phyloP scores from a whole-genome alignment of 164 flowering plant genomes.

The Umbellularia californica region DNA sequence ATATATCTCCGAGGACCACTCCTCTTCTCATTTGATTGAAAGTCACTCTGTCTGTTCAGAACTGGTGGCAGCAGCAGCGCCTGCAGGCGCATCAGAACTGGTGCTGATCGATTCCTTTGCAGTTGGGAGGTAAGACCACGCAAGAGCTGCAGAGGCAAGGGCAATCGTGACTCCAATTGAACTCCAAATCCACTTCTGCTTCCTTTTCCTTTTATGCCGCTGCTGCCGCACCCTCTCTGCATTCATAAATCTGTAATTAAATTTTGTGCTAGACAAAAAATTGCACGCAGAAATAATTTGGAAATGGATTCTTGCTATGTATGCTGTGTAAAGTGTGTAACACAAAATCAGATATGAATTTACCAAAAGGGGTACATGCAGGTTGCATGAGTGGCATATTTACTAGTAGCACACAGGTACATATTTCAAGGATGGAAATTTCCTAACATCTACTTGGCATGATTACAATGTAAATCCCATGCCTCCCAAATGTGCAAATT shows the following conservation, averaged over 20 bases:
- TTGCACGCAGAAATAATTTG: background rate
- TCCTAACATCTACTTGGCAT: too few relatives aligned
- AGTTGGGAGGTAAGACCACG: conserved; percentile 53
- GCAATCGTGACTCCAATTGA: conserved; percentile 48
- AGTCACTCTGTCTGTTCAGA: background rate
- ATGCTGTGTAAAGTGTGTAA: too few relatives aligned
- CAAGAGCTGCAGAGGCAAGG: conserved; percentile 52
- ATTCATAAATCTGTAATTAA: background rate
- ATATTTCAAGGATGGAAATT: too few relatives aligned
- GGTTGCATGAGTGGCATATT: too few relatives aligned
- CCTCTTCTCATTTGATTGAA: background rate
- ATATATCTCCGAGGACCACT: background rate
- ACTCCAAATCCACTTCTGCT: conserved; percentile 73
- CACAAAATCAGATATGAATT: too few relatives aligned
- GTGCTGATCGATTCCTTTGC: conserved; percentile 24
- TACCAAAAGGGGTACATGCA: too few relatives aligned
- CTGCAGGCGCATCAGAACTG: background rate
- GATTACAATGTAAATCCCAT: too few relatives aligned
- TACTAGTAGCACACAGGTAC: too few relatives aligned
- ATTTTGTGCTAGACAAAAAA: background rate
- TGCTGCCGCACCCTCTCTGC: conserved; percentile 52
- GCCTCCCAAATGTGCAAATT: too few relatives aligned
- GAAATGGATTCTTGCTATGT: background rate
- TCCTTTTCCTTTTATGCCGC: conserved; percentile 52
- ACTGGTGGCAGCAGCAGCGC: background rate